Base-by-base conservation (phyloP, 1,284 basidiomycete genomes). In the Moesziomyces sp. region DNA sequence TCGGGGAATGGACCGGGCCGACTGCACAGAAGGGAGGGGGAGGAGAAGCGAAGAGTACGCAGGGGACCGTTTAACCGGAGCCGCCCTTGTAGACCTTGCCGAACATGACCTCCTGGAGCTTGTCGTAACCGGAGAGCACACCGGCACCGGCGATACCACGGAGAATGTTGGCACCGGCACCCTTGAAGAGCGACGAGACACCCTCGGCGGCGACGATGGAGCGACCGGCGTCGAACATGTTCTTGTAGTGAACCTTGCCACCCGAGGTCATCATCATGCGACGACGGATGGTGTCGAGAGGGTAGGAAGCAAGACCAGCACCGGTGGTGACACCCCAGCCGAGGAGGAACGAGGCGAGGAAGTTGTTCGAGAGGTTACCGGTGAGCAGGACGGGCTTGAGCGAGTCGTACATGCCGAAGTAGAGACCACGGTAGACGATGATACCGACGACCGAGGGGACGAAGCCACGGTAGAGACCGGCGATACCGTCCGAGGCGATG, bases 81-180 rank as follows among this genome's bases (percentile, higher is more conserved):
- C 70, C 70, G 63, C 70, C 70, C 76, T 79, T 80, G 81, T 83
- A 83, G 67, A 82, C 81, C 80, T 85, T 85, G 75, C 84, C 85
- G 83, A 85, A 84, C 74, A 85, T 74, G 76, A 85, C 61, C 79
- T 85, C 82, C 86, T 96, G 94, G 85, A 95, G 90, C 87, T 94
- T 92, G 90, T 96, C 82, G 82, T 83, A 83, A 64, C 95, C 88
- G 45, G 94, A 94, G 83, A 97, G 87, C 77, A 96, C 94, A 93
- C 94, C 94, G 86, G 94, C 94, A 88, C 94, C 94, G 83, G 94
- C 94, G 85, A 96, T 92, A 90, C 94, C 93, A 91, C 94, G 94
- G 83, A 97, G 92, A 80, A 96, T 94, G 89, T 97, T 96, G 86
- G 94, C 94, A 89, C 93, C 94, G 84, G 94, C 93, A 78, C 82